Conservation (phyloP, 345 rosid species). For the Citrus reticulata region DNA sequence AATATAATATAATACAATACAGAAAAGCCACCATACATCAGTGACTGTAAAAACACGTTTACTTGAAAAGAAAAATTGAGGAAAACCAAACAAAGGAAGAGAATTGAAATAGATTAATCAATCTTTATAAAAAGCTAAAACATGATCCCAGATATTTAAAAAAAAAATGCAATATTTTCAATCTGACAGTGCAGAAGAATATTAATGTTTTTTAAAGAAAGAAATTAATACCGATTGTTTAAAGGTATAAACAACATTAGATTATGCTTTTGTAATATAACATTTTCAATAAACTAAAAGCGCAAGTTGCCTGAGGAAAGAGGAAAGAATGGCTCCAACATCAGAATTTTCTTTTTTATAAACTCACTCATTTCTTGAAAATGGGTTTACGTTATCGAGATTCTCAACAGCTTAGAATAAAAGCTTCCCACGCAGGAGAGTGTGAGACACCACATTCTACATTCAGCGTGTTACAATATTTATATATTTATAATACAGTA, state of each 20-base stretch:
- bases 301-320: constrained; percentile 40
- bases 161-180: background rate
- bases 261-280: background rate
- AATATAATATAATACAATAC: background rate
- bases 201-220: background rate
- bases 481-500: background rate
- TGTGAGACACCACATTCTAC: background rate
- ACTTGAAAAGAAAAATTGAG: background rate
- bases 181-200: background rate
- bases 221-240: background rate
- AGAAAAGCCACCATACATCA: background rate
- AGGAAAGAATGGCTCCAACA: constrained; percentile 51
- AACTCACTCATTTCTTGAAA: constrained; percentile 8
- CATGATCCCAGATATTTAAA: background rate
- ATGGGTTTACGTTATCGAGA: constrained; percentile 39
- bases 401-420: constrained; percentile 39
- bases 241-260: background rate
- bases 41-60: background rate
- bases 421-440: constrained; percentile 12
- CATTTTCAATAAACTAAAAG: background rate
- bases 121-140: background rate
- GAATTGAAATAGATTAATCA: background rate
- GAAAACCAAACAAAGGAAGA: background rate
- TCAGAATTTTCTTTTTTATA: background rate
- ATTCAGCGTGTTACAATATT: background rate